Base-by-base conservation (phyloP, 1,284 basidiomycete genomes). In the Moesziomyces parantarcticus region DNA sequence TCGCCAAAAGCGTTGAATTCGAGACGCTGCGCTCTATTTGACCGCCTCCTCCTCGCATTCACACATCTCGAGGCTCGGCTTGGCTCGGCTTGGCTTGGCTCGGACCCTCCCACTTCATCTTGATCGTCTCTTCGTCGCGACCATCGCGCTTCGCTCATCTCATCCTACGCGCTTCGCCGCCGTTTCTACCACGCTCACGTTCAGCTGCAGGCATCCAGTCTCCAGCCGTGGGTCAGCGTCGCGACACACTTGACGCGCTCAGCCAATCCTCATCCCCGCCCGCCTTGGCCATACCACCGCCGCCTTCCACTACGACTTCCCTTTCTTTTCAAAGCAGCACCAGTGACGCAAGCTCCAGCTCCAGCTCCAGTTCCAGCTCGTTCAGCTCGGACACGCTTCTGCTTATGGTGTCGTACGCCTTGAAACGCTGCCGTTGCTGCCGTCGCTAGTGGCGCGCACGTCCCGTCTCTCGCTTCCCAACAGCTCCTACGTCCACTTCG, bases 381-480 rank as follows among this genome's bases (percentile, higher is more conserved):
- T n/a, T n/a, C 14, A 39, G 36, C 36, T 39, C 36, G 16, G 16
- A 16, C 36, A 39, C 36, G 36, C 23, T 25, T 6, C 49, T 51
- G 36, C 53, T 44, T 49, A 52, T 61, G 59, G 34, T 40, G 48
- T 20, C 51, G 26, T 10, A 22, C 23, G 26, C 36, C 16, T 40
- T 13, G 9, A 29, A 41, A 41, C 36, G 36, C 36, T 39, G 36
- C 36, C 36, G 36, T 39, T 18, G 36, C 36, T 18, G 36, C 36
- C 34, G 20, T 34, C 48, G 39, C 41, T 41, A 50, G 26, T 50
- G 59, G 50, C 52, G 48, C 16, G 44, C 49, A 41, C 25, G 44
- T 58, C 50, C 46, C 18, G 16, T 20, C n/a, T 26, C 11, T 18
- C 13, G 14, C 20, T 8, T 22, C 40, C n/a, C n/a, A n/a, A n/a